Evolutionary conservation across 768 basidiomycete genomes (phyloP), one percentile per base, ranked within the genome.

Genomic region (Boletus subparvulus): DNA sequence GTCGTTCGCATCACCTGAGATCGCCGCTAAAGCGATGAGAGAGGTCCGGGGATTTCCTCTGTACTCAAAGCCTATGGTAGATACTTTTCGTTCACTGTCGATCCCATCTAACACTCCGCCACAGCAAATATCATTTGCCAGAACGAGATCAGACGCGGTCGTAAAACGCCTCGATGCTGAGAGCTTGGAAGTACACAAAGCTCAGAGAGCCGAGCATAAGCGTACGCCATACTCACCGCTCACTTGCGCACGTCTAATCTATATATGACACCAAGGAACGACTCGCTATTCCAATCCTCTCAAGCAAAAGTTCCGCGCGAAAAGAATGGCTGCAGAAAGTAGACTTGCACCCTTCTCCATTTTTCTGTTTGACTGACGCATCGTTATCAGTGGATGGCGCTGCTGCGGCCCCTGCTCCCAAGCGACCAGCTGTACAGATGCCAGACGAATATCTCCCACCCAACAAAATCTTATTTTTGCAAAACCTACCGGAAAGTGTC

Each of bases 401-500:
- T 28, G 76, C 83, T 4, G 79, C 88, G 8, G 74, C 78, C 6
- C 84, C 90, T 11, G 83, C 82, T 32, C 74, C 89, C 19, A 92
- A 86, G 73, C 83, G 90, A 42, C 90, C 90, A 24, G 85, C 86
- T 62, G 89, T 97, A 58, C 92, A 95, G 71, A 97, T 98, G 94
- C 95, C 96, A 40, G 97, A 99, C 87, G 97, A 99, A 73, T 98
- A 98, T 73, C 84, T 99, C 8, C 97, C 97, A 2, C 96, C 97
- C 39, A 99, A 99, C 88, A 94, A 95, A 73, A 96, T 98, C 74
- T 82, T 99, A 50, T 99, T 99, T 83, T 72, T 99, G 61, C 97
- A 99, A 75, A 98, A 98, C 70, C 79, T 99, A 24, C 94, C 95
- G 19, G 94, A 97, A 69, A 88, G 74, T 41, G 94, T 94, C 61